Evolutionary conservation across 179 eudicot species (phyloP).

Genomic region (Spinacia oleracea): DNA sequence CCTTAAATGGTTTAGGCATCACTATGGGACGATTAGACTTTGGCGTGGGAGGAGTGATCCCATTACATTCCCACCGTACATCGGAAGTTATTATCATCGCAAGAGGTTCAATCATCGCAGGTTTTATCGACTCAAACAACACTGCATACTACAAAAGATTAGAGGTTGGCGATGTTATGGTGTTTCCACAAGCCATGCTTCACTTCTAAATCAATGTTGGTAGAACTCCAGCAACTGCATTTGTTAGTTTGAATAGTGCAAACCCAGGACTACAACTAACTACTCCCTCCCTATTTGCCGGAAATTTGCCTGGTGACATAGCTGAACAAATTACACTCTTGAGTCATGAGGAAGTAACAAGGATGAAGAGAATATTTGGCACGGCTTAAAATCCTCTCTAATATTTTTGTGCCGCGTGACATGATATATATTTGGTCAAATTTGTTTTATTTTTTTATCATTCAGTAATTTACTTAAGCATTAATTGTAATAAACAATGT

Average conservation of each 20-base stretch:
- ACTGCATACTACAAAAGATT: background rate
- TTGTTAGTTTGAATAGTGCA: background rate
- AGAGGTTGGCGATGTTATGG: constrained; percentile 3
- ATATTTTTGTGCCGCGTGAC: no score
- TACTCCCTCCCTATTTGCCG: background rate
- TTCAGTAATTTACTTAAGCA: no score
- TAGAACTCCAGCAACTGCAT: background rate
- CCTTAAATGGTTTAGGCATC: background rate
- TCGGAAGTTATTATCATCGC: background rate
- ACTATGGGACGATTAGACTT: background rate
- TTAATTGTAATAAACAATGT: no score
- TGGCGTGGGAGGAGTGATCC: background rate
- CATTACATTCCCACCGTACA: constrained; percentile 1
- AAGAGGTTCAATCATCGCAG: background rate
- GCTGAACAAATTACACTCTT: background rate
- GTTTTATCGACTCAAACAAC: background rate
- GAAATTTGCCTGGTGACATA: background rate
- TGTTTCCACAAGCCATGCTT: background rate
- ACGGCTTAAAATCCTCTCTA: background rate
- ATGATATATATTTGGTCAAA: no score
- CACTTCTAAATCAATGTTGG: background rate
- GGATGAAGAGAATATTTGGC: background rate
- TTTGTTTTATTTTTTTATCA: no score
- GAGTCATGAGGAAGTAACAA: background rate
- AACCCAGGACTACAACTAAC: background rate